Conservation (phyloP, 2,329 filamentous ascomycete species). For the Phaeophleospora eucalypticola region DNA sequence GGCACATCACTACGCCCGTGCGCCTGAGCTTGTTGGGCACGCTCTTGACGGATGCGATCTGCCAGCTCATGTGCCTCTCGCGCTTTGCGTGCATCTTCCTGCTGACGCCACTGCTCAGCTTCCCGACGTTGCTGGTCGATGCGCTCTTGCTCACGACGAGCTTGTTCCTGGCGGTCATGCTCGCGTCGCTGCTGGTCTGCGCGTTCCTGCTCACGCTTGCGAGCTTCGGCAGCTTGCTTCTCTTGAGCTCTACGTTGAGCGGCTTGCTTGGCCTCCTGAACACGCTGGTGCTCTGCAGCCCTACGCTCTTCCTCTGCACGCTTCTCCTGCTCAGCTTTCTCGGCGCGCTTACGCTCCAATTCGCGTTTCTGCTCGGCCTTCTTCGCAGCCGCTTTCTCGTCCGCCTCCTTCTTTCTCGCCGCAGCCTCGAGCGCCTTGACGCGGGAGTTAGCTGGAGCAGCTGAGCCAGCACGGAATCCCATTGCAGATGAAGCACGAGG, state of each 20-base stretch:
- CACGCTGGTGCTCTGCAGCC: constrained; percentile 36
- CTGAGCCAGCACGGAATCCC: constrained; percentile 31
- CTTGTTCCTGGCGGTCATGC: constrained; percentile 38
- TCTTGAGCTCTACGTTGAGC: constrained; percentile 37
- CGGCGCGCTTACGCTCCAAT: constrained; percentile 69
- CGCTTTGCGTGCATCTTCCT: constrained; percentile 27
- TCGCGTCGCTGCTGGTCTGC: constrained; percentile 35
- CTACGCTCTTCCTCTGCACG: constrained; percentile 36
- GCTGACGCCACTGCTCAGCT: constrained; percentile 35
- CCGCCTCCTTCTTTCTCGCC: constrained; percentile 77
- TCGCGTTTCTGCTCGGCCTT: constrained; percentile 80
- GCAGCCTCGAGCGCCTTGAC: constrained; percentile 63
- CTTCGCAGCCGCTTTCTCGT: constrained; percentile 73
- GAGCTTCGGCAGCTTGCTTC: constrained; percentile 46
- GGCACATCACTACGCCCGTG: constrained; percentile 48
- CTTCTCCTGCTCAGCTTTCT: constrained; percentile 60
- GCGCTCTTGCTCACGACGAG: constrained; percentile 26
- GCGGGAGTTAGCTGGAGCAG: constrained; percentile 49
- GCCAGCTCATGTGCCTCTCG: constrained; percentile 33
- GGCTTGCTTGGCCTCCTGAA: constrained; percentile 35
- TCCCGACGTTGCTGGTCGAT: constrained; percentile 23
- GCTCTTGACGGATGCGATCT: constrained; percentile 35
- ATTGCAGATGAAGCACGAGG: constrained; percentile 64
- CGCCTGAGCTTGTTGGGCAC: constrained; percentile 28
- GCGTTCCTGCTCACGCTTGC: constrained; percentile 37